Conservation (phyloP, 371 early-diverging fungal genomes). For the Mortierella sp. region DNA sequence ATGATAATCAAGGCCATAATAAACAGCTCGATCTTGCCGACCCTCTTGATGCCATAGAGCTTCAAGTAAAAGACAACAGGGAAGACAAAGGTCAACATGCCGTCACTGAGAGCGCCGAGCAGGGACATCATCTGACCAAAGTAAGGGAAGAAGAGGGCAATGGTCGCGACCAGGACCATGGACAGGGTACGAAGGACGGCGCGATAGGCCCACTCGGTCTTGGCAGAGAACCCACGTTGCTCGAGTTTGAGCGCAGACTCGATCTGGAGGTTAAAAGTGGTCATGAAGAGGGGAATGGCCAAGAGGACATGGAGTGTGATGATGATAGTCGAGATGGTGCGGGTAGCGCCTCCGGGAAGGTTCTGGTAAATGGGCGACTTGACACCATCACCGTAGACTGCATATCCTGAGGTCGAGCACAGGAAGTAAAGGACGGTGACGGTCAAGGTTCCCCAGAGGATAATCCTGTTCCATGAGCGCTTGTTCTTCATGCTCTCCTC, state of each 20-base stretch:
- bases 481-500: constrained; percentile 87
- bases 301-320: constrained; percentile 87
- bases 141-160: constrained; percentile 81
- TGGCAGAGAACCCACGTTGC: constrained; percentile 44
- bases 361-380: constrained; percentile 80
- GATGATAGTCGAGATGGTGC: constrained; percentile 75
- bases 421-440: constrained; percentile 81
- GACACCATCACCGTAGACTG: constrained; percentile 79
- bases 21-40: constrained; percentile 66
- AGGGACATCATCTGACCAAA: constrained; percentile 87
- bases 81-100: constrained; percentile 84
- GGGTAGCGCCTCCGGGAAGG: constrained; percentile 72
- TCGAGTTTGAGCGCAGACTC: constrained; percentile 67
- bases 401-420: constrained; percentile 84
- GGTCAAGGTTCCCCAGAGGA: constrained; percentile 73
- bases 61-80: constrained; percentile 84
- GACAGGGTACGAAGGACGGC: constrained; percentile 66
- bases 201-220: constrained; percentile 66
- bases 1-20: constrained; percentile 68
- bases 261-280: constrained; percentile 81
- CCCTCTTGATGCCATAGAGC: constrained; percentile 74
- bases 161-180: constrained; percentile 61
- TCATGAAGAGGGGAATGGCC: constrained; percentile 86
- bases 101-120: constrained; percentile 83
- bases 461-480: constrained; percentile 76